Base-by-base conservation (phyloP, 495 filamentous ascomycete species). In the Astrothelium subdiscretum region DNA sequence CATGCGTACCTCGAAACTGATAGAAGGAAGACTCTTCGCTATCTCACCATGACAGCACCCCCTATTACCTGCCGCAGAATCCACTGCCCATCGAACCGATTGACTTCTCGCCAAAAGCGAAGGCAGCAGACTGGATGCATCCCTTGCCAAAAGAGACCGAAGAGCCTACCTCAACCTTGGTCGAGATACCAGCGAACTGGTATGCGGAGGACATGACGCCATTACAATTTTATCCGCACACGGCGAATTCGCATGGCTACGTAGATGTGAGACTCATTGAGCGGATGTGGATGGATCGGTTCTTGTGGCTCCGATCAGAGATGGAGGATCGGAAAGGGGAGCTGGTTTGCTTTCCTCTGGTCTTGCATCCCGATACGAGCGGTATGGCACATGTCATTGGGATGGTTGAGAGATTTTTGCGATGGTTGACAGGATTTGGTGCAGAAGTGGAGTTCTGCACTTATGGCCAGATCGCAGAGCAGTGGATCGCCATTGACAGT, bases 321-420 rank as follows among this genome's bases (percentile, higher is more conserved):
- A 60, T 62, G 22, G 67, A 58, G 26, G 73, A 72, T 11, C 68
- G 60, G n/a, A 65, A 66, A 13, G 62, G 60, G 40, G 70, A 66
- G 59, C 61, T 68, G 59, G 64, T 70, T 43, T 69, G 83, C 2
- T 81, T 82, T 59, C 76, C 77, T 31, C 66, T 85, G 38, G 65
- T 83, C 20, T 67, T 82, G 74, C 82, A 85, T 70, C 81, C 82
- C 22, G 81, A 85, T 73, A 83, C 80, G 12, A 81, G 79, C 66
- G 82, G 82, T 8, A 85, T 82, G 81, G 78, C 82, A 31, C 82
- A 85, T 76, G 76, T 85, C 11, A 78, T 83, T 68, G 78, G 79
- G 0, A 84, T 85, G 82, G 64, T 84, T 57, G 80, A 85, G 69
- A 69, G 79, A 38, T 74, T 81, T 68, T 68, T 85, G 59, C 64